Evolutionary conservation across 179 eudicot species (phyloP).

Genomic region (Actinidia arguta): DNA sequence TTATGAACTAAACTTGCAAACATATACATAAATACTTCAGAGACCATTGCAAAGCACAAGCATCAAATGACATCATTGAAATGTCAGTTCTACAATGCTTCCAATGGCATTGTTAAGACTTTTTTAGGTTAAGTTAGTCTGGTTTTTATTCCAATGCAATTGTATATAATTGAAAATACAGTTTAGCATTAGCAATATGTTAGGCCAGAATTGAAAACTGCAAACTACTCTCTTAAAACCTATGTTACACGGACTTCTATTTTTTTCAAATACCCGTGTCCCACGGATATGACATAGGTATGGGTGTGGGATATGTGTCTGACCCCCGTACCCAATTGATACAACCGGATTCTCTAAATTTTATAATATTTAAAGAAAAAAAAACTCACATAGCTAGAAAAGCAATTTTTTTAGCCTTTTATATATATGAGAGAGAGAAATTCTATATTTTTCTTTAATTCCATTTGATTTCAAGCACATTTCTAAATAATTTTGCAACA

Average conservation of each 20-base stretch:
- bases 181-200: constrained; percentile 10
- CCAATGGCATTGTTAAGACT: neutral
- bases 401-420: no score
- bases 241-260: no score
- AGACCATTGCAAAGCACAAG: neutral
- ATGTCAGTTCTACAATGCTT: neutral
- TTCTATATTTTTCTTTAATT: no score
- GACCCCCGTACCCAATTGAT: no score
- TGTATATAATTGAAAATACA: neutral
- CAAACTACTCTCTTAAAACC: neutral
- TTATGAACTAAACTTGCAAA: constrained; percentile 1
- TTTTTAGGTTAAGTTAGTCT: neutral
- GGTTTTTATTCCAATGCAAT: neutral
- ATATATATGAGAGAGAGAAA: no score
- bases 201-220: neutral
- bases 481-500: no score
- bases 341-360: no score
- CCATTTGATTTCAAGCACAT: no score
- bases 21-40: neutral
- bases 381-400: no score
- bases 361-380: no score
- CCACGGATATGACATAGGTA: no score
- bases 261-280: neutral
- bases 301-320: no score
- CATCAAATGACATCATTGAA: neutral